phyloP scores from a whole-genome alignment of 75 land plant genomes.

The Selaginella moellendorffii region DNA sequence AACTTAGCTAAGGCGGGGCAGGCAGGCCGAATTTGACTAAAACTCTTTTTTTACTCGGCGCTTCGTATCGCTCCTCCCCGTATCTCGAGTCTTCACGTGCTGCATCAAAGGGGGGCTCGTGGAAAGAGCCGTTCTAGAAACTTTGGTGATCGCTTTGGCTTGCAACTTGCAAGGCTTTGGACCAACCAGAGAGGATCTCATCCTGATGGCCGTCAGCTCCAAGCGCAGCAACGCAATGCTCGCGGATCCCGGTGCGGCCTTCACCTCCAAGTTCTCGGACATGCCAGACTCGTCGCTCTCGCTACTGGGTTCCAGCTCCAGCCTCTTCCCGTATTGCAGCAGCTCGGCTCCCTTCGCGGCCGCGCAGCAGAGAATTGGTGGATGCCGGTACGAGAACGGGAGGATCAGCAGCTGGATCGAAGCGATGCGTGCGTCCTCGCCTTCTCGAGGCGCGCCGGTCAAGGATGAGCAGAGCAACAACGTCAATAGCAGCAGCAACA shows the following conservation, averaged over 20 bases:
- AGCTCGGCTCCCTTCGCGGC: background rate
- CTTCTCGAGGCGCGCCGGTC: conserved; percentile 15
- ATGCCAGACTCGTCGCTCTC: background rate
- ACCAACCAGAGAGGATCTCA: no score
- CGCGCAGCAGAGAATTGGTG: background rate
- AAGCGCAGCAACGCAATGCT: background rate
- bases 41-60: no score
- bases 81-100: background rate
- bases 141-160: background rate
- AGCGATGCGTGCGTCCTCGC: conserved; percentile 62
- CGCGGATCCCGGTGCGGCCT: background rate
- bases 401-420: conserved; percentile 39
- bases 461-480: background rate
- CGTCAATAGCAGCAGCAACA: no score
- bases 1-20: no score
- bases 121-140: background rate
- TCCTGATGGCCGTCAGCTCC: background rate
- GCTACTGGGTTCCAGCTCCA: background rate
- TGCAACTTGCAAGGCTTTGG: no score
- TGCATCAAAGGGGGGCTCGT: background rate
- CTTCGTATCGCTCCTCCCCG: background rate
- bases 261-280: background rate
- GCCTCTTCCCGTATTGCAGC: background rate
- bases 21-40: no score
- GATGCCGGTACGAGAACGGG: background rate